These are phyloP conservation scores for Apocynum venetum DNA, from an alignment of 257 asterid genomes.

Conservation along the genomic window DNA sequence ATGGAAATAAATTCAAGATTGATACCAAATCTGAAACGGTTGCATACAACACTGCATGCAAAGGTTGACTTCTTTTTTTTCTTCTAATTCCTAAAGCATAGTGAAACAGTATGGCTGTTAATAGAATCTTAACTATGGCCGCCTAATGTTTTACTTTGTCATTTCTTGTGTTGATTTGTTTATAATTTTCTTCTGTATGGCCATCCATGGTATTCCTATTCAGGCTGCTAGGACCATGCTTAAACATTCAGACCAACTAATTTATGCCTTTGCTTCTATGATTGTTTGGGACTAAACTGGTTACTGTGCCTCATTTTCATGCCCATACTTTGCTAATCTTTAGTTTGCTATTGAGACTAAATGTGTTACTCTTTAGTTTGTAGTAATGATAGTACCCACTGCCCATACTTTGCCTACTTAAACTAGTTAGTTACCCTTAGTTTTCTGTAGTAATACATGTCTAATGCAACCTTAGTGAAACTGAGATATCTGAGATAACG, in stretches of 20 bases:
- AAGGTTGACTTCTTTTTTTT: constrained; percentile 48
- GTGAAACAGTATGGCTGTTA: background rate
- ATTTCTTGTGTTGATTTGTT: background rate
- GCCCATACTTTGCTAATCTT: background rate
- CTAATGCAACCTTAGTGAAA: background rate
- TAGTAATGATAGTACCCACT: background rate
- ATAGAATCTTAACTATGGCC: background rate
- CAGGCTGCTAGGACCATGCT: background rate
- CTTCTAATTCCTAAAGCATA: background rate
- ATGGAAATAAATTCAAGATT: constrained; percentile 76
- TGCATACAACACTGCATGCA: constrained; percentile 68
- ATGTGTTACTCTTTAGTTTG: background rate
- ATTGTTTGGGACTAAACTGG: background rate
- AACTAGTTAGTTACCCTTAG: background rate
- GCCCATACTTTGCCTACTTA: background rate
- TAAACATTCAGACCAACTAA: background rate
- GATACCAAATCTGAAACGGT: constrained; percentile 78
- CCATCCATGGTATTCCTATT: background rate
- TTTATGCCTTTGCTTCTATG: background rate
- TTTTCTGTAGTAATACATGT: background rate
- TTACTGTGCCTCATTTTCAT: background rate
- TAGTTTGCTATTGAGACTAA: no score
- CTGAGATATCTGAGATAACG: background rate
- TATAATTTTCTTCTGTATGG: background rate
- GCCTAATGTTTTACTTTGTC: background rate